Conservation (phyloP, 371 early-diverging fungal species). For the Lichtheimia ornata region DNA sequence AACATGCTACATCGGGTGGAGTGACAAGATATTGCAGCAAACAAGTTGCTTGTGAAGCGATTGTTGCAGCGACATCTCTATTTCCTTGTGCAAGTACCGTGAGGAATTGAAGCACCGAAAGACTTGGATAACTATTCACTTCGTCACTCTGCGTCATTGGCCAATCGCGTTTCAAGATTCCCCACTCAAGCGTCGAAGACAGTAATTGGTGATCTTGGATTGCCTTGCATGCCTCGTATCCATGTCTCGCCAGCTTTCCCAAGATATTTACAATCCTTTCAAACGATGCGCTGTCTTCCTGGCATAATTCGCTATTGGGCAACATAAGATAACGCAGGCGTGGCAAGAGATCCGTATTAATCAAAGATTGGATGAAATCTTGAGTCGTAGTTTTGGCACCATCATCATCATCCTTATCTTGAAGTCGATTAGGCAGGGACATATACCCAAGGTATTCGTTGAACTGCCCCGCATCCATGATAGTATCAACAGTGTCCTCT, state of each 20-base stretch:
- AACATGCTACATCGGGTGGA: constrained; percentile 36
- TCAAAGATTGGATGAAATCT: constrained; percentile 48
- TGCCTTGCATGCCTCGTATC: constrained; percentile 42
- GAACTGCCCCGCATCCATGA: constrained; percentile 17
- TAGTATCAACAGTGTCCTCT: constrained; percentile 31
- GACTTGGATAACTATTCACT: constrained; percentile 34
- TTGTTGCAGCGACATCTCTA: constrained; percentile 41
- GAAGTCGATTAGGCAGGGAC: constrained; percentile 4
- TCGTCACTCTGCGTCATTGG: constrained; percentile 37
- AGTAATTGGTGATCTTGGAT: constrained; percentile 53
- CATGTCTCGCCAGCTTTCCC: constrained; percentile 45
- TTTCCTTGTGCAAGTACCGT: constrained; percentile 48
- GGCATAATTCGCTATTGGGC: constrained; percentile 34
- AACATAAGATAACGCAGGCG: constrained; percentile 57
- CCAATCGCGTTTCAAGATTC: constrained; percentile 46
- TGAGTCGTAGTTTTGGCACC: constrained; percentile 21
- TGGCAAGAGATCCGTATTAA: constrained; percentile 56
- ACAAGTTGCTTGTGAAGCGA: constrained; percentile 36
- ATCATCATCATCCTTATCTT: constrained; percentile 7
- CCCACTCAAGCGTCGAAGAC: constrained; percentile 43
- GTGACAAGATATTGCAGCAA: constrained; percentile 43
- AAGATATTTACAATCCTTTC: constrained; percentile 47
- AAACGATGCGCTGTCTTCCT: constrained; percentile 40
- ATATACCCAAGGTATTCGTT: constrained; percentile 34
- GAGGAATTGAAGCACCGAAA: constrained; percentile 40